phyloP scores from a whole-genome alignment of 257 asterid genomes.

The Perilla frutescens region DNA sequence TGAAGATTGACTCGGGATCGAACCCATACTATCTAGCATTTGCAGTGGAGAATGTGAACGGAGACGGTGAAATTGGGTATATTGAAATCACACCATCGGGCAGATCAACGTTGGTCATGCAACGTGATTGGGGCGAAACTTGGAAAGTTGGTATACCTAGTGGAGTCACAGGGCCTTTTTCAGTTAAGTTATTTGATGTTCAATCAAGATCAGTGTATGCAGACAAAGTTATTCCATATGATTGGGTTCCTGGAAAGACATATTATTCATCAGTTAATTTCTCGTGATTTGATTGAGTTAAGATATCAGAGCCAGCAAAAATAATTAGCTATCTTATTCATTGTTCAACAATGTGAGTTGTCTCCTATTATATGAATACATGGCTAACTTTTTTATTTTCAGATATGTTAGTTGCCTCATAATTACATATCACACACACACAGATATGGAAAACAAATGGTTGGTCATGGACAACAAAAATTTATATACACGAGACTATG shows the following conservation, averaged over 20 bases:
- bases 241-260: conserved; percentile 14
- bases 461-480: too few species aligned
- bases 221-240: background rate
- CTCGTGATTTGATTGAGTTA: too few species aligned
- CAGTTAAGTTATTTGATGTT: conserved; percentile 21
- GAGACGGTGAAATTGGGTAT: conserved; percentile 47
- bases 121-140: conserved; percentile 39
- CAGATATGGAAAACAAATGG: too few species aligned
- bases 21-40: conserved; percentile 37
- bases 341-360: too few species aligned
- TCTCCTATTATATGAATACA: too few species aligned
- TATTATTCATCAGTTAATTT: conserved; percentile 28
- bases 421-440: too few species aligned
- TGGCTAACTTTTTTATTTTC: too few species aligned
- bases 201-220: background rate
- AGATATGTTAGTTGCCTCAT: too few species aligned
- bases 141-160: conserved; percentile 22
- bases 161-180: conserved; percentile 39
- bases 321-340: too few species aligned
- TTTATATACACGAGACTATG: too few species aligned
- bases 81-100: conserved; percentile 29
- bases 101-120: conserved; percentile 37
- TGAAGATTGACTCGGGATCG: conserved; percentile 42
- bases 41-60: conserved; percentile 40
- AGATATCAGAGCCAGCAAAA: too few species aligned